Base-by-base conservation (phyloP, 495 filamentous ascomycete genomes). In the Neurospora tetraspora region DNA sequence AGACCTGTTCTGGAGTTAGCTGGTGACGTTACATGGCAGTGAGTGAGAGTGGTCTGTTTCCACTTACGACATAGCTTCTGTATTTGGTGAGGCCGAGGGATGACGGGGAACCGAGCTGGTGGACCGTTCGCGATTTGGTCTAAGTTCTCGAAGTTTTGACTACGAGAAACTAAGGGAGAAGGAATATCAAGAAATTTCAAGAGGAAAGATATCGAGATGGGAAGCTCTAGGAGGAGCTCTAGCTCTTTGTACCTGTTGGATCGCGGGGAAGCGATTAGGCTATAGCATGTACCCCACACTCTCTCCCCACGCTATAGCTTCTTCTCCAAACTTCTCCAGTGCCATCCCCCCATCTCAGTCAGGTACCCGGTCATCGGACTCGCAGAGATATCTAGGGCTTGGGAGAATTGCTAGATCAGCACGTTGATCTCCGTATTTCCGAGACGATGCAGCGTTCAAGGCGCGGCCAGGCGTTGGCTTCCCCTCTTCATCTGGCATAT, bases 1-100 rank as follows among this genome's bases (percentile, higher is more conserved):
- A 73, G 71, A 43, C 75, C 74, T 76, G 68, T 39, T 42, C 27
- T 23, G 0, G 53, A 61, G 27, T 61, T 31, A 61, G 53, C 27
- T 34, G 27, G 14, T 8, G 53, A 61, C 14, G 53, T 34, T 61
- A 9, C 27, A 18, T 31, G 53, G 3, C 6, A 31, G 47, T 5
- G 11, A 61, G 53, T 31, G 53, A 47, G 8, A 47, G 27, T 8
- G 18, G 14, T 34, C 5, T 61, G 23, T 61, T 61, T 61, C 27
- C 53, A 61, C 53, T 61, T 61, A 61, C 53, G 53, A 34, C 53
- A 61, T 61, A 3, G 14, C 27, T 34, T 61, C 53, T 61, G 6
- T 16, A 16, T 4, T 34, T 18, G 27, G 27, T 61, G 23, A 61
- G 14, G 53, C 27, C 7, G 14, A 61, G 53, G 27, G 53, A 34